Evolutionary conservation across 495 filamentous ascomycete species (phyloP).

Genomic region (Talaromyces wortmannii): DNA sequence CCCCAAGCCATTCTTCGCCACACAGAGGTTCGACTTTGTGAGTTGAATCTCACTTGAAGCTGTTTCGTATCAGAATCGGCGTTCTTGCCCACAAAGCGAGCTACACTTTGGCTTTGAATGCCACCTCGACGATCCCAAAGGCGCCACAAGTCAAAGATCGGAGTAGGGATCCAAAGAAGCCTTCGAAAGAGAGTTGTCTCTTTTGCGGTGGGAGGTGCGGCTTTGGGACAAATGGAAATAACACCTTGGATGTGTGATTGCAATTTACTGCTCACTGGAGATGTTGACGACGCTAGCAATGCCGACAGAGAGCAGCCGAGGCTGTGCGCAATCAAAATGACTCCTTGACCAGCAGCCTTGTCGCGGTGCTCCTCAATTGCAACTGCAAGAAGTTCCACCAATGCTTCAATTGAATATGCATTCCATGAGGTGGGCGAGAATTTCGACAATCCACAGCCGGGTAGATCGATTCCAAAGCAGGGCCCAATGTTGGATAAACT

Average conservation of each 20-base stretch:
- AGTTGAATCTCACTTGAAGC: slow-evolving; percentile 78
- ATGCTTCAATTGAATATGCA: slow-evolving; percentile 69
- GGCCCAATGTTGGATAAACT: slow-evolving; percentile 78
- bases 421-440: slow-evolving; percentile 67
- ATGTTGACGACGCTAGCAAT: slow-evolving; percentile 59
- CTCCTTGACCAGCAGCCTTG: slow-evolving; percentile 56
- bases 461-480: slow-evolving; percentile 86
- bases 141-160: slow-evolving; percentile 71
- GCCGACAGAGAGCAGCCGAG: slow-evolving; percentile 79
- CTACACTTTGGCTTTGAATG: slow-evolving; percentile 66
- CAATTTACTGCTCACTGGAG: slow-evolving; percentile 34
- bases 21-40: slow-evolving; percentile 70
- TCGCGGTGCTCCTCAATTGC: slow-evolving; percentile 69
- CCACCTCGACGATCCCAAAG: slow-evolving; percentile 79
- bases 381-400: slow-evolving; percentile 65
- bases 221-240: slow-evolving; percentile 71
- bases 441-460: slow-evolving; percentile 75
- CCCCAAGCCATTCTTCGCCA: slow-evolving; percentile 83
- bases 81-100: slow-evolving; percentile 66
- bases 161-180: slow-evolving; percentile 58
- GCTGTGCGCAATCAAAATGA: slow-evolving; percentile 81
- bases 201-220: slow-evolving; percentile 50
- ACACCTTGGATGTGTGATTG: slow-evolving; percentile 65
- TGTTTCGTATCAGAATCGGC: slow-evolving; percentile 69
- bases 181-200: slow-evolving; percentile 44